Conservation (phyloP, 371 early-diverging fungal species). For the Mucor mucedo region DNA sequence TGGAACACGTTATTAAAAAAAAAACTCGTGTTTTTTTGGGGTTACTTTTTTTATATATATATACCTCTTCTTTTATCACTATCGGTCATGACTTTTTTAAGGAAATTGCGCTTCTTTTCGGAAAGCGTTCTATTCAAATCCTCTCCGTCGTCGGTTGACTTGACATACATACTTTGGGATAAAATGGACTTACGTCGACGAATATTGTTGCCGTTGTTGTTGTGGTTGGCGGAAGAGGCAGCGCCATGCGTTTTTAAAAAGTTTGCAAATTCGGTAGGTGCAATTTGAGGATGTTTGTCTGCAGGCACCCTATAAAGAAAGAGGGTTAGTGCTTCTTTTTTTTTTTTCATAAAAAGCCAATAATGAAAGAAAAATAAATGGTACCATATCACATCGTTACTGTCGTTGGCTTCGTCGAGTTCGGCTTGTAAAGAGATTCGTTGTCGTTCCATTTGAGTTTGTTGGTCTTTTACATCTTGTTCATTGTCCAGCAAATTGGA, state of each 20-base stretch:
- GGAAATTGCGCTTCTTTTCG: constrained; percentile 16
- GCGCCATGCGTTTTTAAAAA: constrained; percentile 36
- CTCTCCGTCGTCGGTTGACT: constrained; percentile 3
- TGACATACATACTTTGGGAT: constrained; percentile 28
- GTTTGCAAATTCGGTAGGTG: constrained; percentile 42
- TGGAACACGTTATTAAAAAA: too few species aligned
- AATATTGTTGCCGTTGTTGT: constrained; percentile 19
- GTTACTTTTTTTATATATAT: too few species aligned
- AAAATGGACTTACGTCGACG: constrained; percentile 32
- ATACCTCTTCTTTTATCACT: constrained; percentile 4
- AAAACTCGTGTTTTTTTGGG: constrained; percentile 1
- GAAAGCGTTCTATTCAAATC: constrained; percentile 19
- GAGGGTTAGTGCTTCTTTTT: background rate
- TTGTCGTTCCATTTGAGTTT: background rate
- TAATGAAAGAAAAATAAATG: background rate
- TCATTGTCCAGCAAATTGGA: constrained; percentile 27
- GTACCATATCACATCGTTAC: constrained; percentile 30
- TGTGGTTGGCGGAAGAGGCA: constrained; percentile 11
- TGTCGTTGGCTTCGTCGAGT: background rate
- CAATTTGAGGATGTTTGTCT: constrained; percentile 45
- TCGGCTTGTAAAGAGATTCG: constrained; percentile 9
- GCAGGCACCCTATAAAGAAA: constrained; percentile 35
- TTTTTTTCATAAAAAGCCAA: background rate
- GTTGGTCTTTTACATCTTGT: constrained; percentile 8
- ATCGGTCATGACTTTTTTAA: constrained; percentile 15